These are phyloP conservation scores for Xenoacremonium recifei DNA, from an alignment of 2,329 filamentous ascomycete genomes.

Conservation along the genomic window DNA sequence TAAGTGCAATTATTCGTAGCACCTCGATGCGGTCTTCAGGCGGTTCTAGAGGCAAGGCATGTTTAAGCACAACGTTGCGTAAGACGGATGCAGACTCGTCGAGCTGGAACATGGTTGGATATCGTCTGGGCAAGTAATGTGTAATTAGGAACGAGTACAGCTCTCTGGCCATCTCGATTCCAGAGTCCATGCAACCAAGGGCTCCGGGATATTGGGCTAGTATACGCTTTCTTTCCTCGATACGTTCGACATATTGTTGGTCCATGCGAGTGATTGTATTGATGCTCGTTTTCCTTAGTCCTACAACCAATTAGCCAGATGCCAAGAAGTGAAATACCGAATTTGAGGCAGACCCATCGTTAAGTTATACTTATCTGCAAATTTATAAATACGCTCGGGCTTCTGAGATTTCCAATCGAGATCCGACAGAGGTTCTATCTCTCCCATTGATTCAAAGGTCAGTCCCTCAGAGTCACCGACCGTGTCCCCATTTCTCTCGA, in stretches of 20 bases:
- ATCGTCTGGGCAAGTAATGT: not conserved
- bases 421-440: not conserved
- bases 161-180: not conserved
- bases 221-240: not conserved
- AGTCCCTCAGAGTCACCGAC: too few relatives aligned
- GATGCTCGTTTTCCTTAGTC: not conserved
- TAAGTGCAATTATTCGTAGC: not conserved
- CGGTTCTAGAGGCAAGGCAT: not conserved
- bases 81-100: not conserved
- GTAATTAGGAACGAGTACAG: not conserved
- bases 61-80: not conserved
- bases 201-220: not conserved
- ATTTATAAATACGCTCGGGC: not conserved
- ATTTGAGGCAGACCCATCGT: not conserved
- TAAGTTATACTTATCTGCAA: not conserved
- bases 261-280: not conserved
- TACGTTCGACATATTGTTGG: not conserved
- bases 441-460: not conserved
- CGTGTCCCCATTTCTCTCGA: too few relatives aligned
- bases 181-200: not conserved
- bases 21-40: not conserved
- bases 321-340: not conserved
- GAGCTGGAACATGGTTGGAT: not conserved
- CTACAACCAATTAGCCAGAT: not conserved
- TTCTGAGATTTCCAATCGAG: not conserved